Conservation (phyloP, 495 filamentous ascomycete genomes). For the Apiosordaria backusii region DNA sequence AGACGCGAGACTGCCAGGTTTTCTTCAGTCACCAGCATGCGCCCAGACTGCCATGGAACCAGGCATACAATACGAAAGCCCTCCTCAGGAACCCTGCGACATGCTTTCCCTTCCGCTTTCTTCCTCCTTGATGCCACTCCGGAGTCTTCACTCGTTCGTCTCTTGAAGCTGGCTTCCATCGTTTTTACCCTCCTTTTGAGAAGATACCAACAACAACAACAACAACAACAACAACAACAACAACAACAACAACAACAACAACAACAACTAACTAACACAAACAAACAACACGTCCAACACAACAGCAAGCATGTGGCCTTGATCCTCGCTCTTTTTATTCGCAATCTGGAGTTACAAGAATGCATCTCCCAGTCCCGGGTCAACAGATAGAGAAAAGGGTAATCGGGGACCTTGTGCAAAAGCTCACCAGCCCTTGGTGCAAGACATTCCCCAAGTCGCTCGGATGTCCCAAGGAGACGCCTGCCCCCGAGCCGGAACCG, state of each 20-base stretch:
- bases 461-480: slow-evolving; percentile 5
- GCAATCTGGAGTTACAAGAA: not conserved
- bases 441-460: slow-evolving; percentile 8
- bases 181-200: not conserved
- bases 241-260: not conserved
- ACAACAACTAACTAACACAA: not conserved
- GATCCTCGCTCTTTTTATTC: not conserved
- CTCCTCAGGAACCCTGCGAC: no score
- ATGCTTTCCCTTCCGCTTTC: not conserved
- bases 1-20: not conserved
- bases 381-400: slow-evolving; percentile 5
- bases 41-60: not conserved
- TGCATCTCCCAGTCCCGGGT: slow-evolving; percentile 12
- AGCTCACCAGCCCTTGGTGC: slow-evolving; percentile 12
- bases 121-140: not conserved
- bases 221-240: not conserved
- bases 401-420: not conserved
- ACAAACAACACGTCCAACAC: not conserved
- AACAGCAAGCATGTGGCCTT: slow-evolving; percentile 5
- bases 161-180: not conserved
- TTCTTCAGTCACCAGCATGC: not conserved
- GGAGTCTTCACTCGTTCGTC: slow-evolving; percentile 21
- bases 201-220: not conserved
- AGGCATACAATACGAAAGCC: not conserved
- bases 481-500: not conserved